Base-by-base conservation (phyloP, 1,139 yeast genomes). In the Yamadazyma diospyri region DNA sequence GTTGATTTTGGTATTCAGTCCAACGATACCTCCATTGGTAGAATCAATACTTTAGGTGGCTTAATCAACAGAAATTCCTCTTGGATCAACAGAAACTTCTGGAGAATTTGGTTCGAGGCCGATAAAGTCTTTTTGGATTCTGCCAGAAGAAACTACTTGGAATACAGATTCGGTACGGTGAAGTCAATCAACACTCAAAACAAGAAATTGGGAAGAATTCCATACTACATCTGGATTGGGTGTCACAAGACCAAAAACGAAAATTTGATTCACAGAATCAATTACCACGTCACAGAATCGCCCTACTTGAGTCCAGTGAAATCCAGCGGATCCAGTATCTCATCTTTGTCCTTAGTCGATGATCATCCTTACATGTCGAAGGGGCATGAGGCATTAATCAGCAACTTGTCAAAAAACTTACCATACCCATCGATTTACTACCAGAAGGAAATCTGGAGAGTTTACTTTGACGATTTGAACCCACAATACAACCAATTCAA, bases 71-170 rank as follows among this genome's bases (percentile, higher is more conserved):
- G 94, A 51, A 82, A 82, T 51, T 80, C 77, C 41, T 81, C 87
- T 24, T 84, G 94, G 94, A 43, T 81, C 35, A 69, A 76, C 35
- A 68, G 94, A 53, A 81, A 85, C 27, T 84, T 84, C 53, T 84
- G 95, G 95, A 72, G 88, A 52, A 65, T 81, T 35, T 84, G 95
- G 95, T 84, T 84, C 57, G 95, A 84, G 57, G 81, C 83, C 36
- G 95, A 84, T 56, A 74, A 81, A 43, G 94, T 84, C 3, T 81
- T 77, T 48, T 69, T 84, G 46, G 94, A 84, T 51, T 79, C 88
- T 24, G 72, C 88, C 5, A 76, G 94, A 60, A 76, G 95, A 61
- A 87, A 81, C 51, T 84, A 83, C 57, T 69, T 84, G 50, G 95
- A 84, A 56, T 83, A 84, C 59, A 73, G 76, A 47, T 83, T 83